These are phyloP conservation scores for Ophiostoma perfectum DNA, from an alignment of 2,329 filamentous ascomycete genomes.

Conservation along the genomic window DNA sequence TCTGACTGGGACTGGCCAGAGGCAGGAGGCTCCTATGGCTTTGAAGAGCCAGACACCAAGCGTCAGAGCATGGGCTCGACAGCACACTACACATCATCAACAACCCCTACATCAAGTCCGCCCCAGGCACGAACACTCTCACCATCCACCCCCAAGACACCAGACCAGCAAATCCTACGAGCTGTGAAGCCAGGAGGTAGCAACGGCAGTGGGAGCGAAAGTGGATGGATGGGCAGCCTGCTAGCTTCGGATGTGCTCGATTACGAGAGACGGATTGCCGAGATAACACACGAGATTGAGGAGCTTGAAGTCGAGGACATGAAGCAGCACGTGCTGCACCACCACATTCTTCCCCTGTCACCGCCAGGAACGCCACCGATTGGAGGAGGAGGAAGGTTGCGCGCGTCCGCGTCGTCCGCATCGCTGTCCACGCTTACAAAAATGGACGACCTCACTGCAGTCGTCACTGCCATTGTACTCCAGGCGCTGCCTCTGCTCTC, in stretches of 20 bases:
- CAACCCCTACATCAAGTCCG: conserved; percentile 19
- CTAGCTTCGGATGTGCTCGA: conserved; percentile 55
- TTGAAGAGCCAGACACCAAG: conserved; percentile 40
- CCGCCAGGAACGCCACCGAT: conserved; percentile 41
- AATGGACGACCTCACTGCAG: conserved; percentile 83
- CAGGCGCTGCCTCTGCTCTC: conserved; percentile 79
- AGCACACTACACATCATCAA: background rate
- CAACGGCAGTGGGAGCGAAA: conserved; percentile 15
- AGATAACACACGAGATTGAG: conserved; percentile 65
- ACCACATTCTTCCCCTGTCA: conserved; percentile 63
- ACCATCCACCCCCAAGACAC: conserved; percentile 19
- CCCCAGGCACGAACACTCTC: background rate
- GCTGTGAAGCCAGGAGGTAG: background rate
- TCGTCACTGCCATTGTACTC: conserved; percentile 87
- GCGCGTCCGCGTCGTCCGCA: conserved; percentile 34
- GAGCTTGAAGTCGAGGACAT: conserved; percentile 76
- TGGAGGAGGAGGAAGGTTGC: conserved; percentile 23
- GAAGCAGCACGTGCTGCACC: conserved; percentile 78
- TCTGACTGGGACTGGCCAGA: conserved; percentile 54
- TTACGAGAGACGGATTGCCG: conserved; percentile 68
- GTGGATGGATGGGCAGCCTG: conserved; percentile 64
- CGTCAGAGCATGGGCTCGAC: background rate
- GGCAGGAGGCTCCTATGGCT: conserved; percentile 45
- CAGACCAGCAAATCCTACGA: conserved; percentile 20
- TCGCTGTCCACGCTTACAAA: conserved; percentile 52